Percentiles rank a stretch among this genome's conserved stretches.
phyloP scores from a whole-genome alignment of 163 green algal species.

The Scenedesmus sp. region DNA sequence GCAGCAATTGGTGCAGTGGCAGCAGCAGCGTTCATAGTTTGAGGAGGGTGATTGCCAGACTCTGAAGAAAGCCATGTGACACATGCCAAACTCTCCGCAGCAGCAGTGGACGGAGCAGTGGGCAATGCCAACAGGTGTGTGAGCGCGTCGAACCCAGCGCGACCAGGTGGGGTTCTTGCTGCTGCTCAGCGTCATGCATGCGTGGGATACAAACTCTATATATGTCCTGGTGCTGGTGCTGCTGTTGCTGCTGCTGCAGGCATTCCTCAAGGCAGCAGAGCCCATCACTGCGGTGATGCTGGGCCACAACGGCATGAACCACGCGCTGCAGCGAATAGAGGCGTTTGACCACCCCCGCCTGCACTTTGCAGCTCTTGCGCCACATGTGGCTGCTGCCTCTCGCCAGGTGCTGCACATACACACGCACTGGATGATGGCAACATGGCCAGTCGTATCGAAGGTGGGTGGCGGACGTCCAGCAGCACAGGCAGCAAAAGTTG shows the following conservation, averaged over 20 bases:
- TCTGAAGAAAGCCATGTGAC: neutral
- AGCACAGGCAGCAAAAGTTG: neutral
- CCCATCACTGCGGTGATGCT: constrained; percentile 48
- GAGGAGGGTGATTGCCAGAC: neutral
- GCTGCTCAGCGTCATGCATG: neutral
- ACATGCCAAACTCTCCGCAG: too few relatives aligned
- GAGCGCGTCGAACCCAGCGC: too few relatives aligned
- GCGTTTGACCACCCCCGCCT: constrained; percentile 33
- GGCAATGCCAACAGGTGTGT: too few relatives aligned
- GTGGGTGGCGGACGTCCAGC: neutral
- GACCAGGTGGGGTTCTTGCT: neutral
- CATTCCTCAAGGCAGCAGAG: constrained; percentile 42
- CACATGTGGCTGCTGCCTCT: constrained; percentile 41
- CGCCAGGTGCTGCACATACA: constrained; percentile 22
- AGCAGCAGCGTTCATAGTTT: neutral
- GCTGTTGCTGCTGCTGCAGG: constrained; percentile 13
- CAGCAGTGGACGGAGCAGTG: too few relatives aligned
- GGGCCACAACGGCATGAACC: constrained; percentile 53
- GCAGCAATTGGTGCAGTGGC: neutral
- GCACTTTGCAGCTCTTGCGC: constrained; percentile 48
- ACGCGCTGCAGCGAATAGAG: constrained; percentile 40
- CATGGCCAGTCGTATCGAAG: constrained; percentile 7
- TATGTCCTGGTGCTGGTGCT: neutral
- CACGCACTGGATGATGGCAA: constrained; percentile 53
- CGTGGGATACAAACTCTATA: neutral